Evolutionary conservation across 768 basidiomycete species (phyloP), one percentile per base, ranked within the genome.

Genomic region (Mrakia frigida): DNA sequence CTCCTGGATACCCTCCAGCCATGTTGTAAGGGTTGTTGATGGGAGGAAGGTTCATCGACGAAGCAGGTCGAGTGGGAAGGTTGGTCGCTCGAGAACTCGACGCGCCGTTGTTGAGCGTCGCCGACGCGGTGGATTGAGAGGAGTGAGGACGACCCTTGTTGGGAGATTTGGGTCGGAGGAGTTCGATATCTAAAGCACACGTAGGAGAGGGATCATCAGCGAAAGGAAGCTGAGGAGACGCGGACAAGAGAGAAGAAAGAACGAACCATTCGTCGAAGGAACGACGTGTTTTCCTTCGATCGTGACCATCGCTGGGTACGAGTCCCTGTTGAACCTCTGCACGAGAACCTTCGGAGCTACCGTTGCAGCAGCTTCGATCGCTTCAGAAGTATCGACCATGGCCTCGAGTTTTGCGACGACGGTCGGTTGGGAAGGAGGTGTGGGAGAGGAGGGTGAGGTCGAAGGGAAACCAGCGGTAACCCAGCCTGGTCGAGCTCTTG

Each of bases 401-500:
- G 23, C 67, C 52, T 75, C 74, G 9, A 75, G 53, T 25, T 60
- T 25, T 0, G 31, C 68, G 21, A 61, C 67, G 13, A 69, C 53
- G 28, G 37, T 21, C 3, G 43, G 31, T 23, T 7, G 28, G 0
- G 25, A 10, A 11, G 37, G 50, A 9, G 70, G 25, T 25, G 35
- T 11, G 23, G 21, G 37, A n/a, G 31, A 70, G 41, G 28, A 35
- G 6, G 50, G 11, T 1, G 50, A 23, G 37, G 37, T 13, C 25
- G 70, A 68, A n/a, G 65, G 37, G 39, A 53, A 72, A 0, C 80
- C 76, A 16, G 90, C 89, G n/a, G 93, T 92, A 16, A 97, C 90
- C 97, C 97, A 99, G 9, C 96, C 96, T 16, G 89, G 88, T 0
- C 95, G 88, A 9, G 92, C 84, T 0, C 89, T 35, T 0, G 88